Evolutionary conservation across 306 rosid genomes (phyloP).

Genomic region (Sesbania bispinosa): DNA sequence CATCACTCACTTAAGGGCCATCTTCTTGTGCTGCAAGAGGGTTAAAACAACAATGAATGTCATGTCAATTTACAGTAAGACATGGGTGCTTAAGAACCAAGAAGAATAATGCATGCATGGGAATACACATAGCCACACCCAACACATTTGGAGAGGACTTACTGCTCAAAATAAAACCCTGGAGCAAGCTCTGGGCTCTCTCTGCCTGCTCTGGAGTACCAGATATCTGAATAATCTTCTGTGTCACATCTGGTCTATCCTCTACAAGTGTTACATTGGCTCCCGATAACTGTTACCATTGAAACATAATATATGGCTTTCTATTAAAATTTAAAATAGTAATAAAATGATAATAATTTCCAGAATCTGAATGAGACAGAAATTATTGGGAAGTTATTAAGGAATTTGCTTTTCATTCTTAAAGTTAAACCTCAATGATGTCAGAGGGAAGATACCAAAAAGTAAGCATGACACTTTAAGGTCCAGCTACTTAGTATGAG

Average conservation of each 20-base stretch:
- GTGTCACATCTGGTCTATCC: conserved; percentile 69
- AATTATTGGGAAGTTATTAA: not conserved
- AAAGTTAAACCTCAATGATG: not conserved
- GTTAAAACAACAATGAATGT: not conserved
- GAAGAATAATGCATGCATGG: not conserved
- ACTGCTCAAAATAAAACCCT: conserved; percentile 97
- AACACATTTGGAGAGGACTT: conserved; percentile 36
- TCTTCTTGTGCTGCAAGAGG: conserved; percentile 90
- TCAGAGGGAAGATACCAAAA: not conserved
- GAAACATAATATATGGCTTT: conserved; percentile 3
- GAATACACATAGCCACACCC: not conserved
- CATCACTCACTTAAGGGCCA: conserved; percentile 53
- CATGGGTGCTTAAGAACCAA: not conserved
- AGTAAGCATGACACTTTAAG: not conserved
- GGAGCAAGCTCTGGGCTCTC: conserved; percentile 97
- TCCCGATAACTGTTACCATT: conserved; percentile 74
- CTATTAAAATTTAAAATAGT: not conserved
- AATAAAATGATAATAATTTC: not conserved
- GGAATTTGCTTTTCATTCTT: not conserved
- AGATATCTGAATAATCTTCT: conserved; percentile 84
- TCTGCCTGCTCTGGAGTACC: conserved; percentile 97
- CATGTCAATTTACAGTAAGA: conserved; percentile 7
- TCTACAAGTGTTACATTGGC: conserved; percentile 88
- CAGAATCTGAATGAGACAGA: not conserved
- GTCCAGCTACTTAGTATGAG: not conserved